phyloP scores from a whole-genome alignment of 1,139 yeast species.

The Pichia sp. region DNA sequence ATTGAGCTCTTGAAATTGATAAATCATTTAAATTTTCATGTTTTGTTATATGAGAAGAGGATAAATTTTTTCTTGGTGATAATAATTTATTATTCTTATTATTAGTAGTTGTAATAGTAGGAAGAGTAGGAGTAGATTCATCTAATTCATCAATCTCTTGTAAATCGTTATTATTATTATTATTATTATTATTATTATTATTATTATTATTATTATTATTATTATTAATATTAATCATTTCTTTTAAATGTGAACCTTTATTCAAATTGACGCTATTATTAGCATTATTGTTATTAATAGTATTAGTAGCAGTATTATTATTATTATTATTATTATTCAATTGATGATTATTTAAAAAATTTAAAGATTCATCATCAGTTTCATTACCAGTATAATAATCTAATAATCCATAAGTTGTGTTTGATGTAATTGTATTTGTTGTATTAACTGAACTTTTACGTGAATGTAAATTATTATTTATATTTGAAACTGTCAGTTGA shows the following conservation, averaged over 20 bases:
- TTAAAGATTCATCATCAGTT: slow-evolving; percentile 1
- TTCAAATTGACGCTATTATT: not conserved
- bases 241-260: slow-evolving; percentile 2
- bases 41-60: slow-evolving; percentile 7
- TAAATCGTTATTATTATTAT: not conserved
- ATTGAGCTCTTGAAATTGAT: slow-evolving; percentile 1
- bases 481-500: not conserved
- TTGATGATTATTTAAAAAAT: not conserved
- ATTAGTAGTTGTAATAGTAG: too few species aligned
- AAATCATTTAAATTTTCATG: slow-evolving; percentile 5
- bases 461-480: slow-evolving; percentile 1
- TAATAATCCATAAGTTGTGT: slow-evolving; percentile 8
- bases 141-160: not conserved
- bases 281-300: too few species aligned
- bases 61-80: not conserved
- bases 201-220: too few species aligned
- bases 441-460: slow-evolving; percentile 6
- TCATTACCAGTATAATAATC: slow-evolving; percentile 8
- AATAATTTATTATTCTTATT: too few species aligned
- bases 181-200: not conserved
- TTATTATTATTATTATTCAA: not conserved
- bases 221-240: not conserved
- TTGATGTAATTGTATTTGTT: slow-evolving; percentile 4
- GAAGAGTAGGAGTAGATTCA: too few species aligned
- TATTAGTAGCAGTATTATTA: not conserved